Base-by-base conservation (phyloP, 1,284 basidiomycete species). In the Puccinia hordei region DNA sequence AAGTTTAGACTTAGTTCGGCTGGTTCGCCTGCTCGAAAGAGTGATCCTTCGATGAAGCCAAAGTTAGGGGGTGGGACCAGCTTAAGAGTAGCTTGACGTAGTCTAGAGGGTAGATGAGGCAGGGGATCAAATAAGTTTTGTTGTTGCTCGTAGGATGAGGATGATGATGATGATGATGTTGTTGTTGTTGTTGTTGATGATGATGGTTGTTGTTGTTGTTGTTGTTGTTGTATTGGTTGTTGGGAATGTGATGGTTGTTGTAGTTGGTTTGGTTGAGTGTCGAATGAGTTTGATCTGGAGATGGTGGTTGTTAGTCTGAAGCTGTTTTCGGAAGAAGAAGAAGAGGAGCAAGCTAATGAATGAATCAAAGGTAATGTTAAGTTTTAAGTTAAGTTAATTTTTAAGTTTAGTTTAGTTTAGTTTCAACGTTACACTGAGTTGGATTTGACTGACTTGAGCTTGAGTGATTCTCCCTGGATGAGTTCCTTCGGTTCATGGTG, bases 51-150 rank as follows among this genome's bases (percentile, higher is more conserved):
- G 49, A 77, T 55, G 24, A 66, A 77, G 22, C 74, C 74, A 24
- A 77, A 77, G 51, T 77, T 77, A 15, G 74, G 74, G 13, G 74
- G 74, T 10, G 74, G 74, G 24, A 77, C 63, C 3, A 68, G 65
- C 53, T 77, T 77, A 5, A 68, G 44, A 1, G 59, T 30, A 19
- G 74, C 74, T n/a, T 68, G 61, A n/a, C 63, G 35, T 24, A 68
- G 35, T 38, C 63, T 17, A 22, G 27, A 66, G n/a, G 63, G 59
- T 1, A 77, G 38, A 10, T 27, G 59, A 19, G 74, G 63, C 22
- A 77, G 55, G 0, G 65, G 75, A 51, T 77, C 49, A 33, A 77
- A 77, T 19, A 77, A 22, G 57, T 38, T 74, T 41, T 53, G 38
- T 12, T 41, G 38, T 12, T 41, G 38, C 38, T 41, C 38, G 38